phyloP scores from a whole-genome alignment of 2,329 filamentous ascomycete species.

The Aureobasidium sp. region DNA sequence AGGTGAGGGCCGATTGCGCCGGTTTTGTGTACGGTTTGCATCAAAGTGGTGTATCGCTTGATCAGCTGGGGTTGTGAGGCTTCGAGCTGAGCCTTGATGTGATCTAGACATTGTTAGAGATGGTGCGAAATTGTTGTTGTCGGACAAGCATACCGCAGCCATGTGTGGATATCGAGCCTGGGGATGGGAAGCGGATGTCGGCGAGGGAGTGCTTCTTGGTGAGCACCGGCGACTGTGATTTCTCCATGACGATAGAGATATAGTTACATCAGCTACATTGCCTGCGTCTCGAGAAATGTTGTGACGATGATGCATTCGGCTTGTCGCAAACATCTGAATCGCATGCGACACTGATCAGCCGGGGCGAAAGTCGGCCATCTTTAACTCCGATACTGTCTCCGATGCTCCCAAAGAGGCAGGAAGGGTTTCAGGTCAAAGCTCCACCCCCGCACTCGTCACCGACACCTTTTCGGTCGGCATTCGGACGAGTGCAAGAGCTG shows the following conservation, averaged over 20 bases:
- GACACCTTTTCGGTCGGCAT: background rate
- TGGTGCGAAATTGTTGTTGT: conserved; percentile 51
- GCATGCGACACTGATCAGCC: background rate
- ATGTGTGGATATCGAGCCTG: conserved; percentile 18
- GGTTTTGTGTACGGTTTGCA: conserved; percentile 63
- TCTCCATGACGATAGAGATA: background rate
- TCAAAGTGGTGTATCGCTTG: conserved; percentile 62
- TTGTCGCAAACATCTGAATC: background rate
- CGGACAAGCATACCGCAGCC: conserved; percentile 33
- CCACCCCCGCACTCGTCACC: conserved; percentile 2
- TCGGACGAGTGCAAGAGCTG: background rate
- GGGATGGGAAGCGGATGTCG: conserved; percentile 12
- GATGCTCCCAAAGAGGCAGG: too few species aligned
- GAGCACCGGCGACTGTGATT: conserved; percentile 31
- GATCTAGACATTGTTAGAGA: conserved; percentile 50
- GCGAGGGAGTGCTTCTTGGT: conserved; percentile 23
- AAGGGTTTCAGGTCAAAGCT: background rate
- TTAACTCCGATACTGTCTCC: background rate
- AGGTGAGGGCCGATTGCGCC: conserved; percentile 60
- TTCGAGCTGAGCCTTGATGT: conserved; percentile 61
- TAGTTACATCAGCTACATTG: background rate
- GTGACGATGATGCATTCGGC: background rate
- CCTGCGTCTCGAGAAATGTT: background rate
- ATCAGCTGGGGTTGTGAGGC: conserved; percentile 61
- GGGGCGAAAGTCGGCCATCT: background rate